Base-by-base conservation (phyloP, 495 filamentous ascomycete species). In the Penicillium maclennaniae region DNA sequence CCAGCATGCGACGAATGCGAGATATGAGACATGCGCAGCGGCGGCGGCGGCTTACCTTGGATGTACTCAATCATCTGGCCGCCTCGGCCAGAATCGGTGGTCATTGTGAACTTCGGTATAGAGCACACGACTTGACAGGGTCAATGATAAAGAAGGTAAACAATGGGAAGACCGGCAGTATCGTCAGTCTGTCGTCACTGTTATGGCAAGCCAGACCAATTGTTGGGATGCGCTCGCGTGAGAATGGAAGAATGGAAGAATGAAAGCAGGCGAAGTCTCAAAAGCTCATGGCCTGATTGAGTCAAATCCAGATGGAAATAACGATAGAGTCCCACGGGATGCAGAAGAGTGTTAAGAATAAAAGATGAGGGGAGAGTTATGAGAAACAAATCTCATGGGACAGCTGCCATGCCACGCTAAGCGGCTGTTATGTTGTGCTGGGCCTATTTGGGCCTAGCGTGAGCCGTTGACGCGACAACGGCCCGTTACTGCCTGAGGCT, bases 51-150 rank as follows among this genome's bases (percentile, higher is more conserved):
- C 72, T 16, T 66, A 88, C 87, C 87, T 79, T 85, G 81, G 50
- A 89, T 88, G 65, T 89, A 89, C 71, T 89, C 86, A 56, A 89
- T 86, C 41, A 88, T 81, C 69, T 88, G 84, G 44, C 85, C 86
- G 61, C 83, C 86, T 63, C 72, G 80, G 60, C 70, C 72, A 25
- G 68, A 66, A 34, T 73, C 59, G 47, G 66, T 63, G 44, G 72
- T 57, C 72, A 76, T 77, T 9, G 16, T 58, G 55, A 36, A 26
- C 27, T 38, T 57, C 61, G 54, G 45, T 47, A 58, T 40, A 39
- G 37, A 21, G 21, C 37, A 56, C 37, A 39, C 53, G 27, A 45
- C 39, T 43, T 40, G 42, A 63, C 51, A 21, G 36, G 17, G 41
- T 51, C 28, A 26, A 39, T 50, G 26, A 37, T 19, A 54, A 36